These are phyloP conservation scores for Pilobolus umbonatus DNA, from an alignment of 192 early-diverging fungal species.

Conservation along the genomic window DNA sequence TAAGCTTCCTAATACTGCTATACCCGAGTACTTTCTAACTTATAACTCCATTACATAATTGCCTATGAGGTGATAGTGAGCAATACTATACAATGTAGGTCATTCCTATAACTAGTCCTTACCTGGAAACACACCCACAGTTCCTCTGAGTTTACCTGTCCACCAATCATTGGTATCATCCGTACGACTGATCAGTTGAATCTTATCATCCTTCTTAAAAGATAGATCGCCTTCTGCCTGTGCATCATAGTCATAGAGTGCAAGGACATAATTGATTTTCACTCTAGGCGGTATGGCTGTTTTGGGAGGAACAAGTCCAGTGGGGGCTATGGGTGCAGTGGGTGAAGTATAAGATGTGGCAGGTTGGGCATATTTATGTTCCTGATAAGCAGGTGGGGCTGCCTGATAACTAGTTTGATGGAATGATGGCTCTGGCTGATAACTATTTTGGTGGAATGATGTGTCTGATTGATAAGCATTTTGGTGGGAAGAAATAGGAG, in stretches of 20 bases:
- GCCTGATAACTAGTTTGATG: not conserved
- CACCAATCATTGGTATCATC: constrained; percentile 70
- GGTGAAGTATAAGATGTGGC: constrained; percentile 1
- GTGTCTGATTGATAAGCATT: not conserved
- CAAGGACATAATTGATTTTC: constrained; percentile 47
- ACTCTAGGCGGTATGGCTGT: constrained; percentile 35
- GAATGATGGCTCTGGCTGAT: not conserved
- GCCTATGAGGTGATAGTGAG: not conserved
- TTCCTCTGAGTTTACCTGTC: constrained; percentile 65
- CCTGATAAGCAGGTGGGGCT: constrained; percentile 1
- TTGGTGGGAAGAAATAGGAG: not conserved
- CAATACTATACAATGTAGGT: not conserved
- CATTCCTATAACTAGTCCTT: constrained; percentile 17
- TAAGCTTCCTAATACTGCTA: no score
- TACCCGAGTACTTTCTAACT: not conserved
- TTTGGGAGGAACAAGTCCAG: constrained; percentile 3
- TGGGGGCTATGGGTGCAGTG: not conserved
- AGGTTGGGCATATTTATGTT: not conserved
- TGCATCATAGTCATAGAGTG: constrained; percentile 76
- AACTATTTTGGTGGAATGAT: not conserved
- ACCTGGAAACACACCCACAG: constrained; percentile 69
- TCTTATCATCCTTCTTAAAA: constrained; percentile 65
- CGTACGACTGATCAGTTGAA: constrained; percentile 63
- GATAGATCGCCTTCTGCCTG: constrained; percentile 67
- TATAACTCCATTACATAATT: constrained; percentile 16